Conservation (phyloP, 2,329 filamentous ascomycete genomes). For the Tolypocladium ovalisporum region DNA sequence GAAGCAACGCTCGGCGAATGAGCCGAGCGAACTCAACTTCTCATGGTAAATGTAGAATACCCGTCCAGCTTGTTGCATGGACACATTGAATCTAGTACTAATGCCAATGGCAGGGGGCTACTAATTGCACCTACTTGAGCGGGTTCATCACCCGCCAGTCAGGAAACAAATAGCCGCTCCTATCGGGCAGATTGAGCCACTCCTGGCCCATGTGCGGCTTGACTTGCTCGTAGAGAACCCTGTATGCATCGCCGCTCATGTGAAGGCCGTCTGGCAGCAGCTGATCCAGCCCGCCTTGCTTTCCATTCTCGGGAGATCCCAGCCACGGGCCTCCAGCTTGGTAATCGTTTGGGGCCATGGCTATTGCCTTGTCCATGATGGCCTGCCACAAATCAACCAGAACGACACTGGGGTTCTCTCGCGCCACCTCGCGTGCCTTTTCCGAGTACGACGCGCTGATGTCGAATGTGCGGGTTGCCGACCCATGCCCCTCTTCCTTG, state of each 20-base stretch:
- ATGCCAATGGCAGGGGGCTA: neutral
- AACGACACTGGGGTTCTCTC: conserved; percentile 52
- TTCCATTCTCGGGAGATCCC: conserved; percentile 37
- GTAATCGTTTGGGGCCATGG: conserved; percentile 45
- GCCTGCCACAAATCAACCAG: conserved; percentile 72
- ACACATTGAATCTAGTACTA: too few species aligned
- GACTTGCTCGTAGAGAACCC: conserved; percentile 37
- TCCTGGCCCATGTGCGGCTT: conserved; percentile 35
- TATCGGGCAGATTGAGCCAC: conserved; percentile 24
- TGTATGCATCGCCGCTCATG: conserved; percentile 42
- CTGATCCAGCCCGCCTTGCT: conserved; percentile 37
- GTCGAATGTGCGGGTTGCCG: conserved; percentile 32
- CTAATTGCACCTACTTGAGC: neutral
- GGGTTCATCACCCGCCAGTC: conserved; percentile 29
- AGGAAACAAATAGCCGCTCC: conserved; percentile 32
- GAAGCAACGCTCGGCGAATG: too few species aligned
- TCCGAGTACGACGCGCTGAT: conserved; percentile 47
- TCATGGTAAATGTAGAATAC: too few species aligned
- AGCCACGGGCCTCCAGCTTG: conserved; percentile 35
- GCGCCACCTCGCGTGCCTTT: conserved; percentile 55
- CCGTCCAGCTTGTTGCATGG: too few species aligned
- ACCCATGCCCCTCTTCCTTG: conserved; percentile 31
- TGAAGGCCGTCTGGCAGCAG: conserved; percentile 50
- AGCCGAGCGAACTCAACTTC: too few species aligned
- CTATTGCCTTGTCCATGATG: conserved; percentile 61